A percentile compares a stretch with the other conserved stretches of the same genome.
Evolutionary conservation across 2,329 filamentous ascomycete species (phyloP).

Genomic region (Alternaria alternata): DNA sequence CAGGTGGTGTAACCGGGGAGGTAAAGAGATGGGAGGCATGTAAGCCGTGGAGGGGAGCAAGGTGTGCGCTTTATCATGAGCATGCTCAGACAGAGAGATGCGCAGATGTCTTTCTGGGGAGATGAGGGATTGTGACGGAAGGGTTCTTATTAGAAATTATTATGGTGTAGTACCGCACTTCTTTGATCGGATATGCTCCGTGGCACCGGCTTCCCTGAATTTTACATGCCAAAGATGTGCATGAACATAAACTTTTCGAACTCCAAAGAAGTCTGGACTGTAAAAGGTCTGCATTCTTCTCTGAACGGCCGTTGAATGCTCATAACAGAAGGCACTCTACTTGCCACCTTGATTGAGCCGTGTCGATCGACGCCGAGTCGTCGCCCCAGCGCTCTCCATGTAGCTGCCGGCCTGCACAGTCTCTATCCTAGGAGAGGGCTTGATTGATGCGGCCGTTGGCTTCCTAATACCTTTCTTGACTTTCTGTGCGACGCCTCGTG

Average conservation of each 20-base stretch:
- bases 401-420: background rate
- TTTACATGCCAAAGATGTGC: background rate
- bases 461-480: constrained; percentile 9
- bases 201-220: no score
- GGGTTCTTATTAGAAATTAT: background rate
- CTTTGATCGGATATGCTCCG: background rate
- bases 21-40: constrained; percentile 44
- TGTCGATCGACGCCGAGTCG: constrained; percentile 2
- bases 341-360: constrained; percentile 2
- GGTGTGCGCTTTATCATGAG: constrained; percentile 50
- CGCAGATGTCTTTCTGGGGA: constrained; percentile 42
- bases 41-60: constrained; percentile 49
- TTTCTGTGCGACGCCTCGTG: constrained; percentile 13
- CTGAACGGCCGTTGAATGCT: background rate
- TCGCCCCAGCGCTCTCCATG: background rate
- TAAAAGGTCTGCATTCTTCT: background rate
- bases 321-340: background rate
- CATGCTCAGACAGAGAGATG: constrained; percentile 49
- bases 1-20: constrained; percentile 31
- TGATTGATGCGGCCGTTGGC: background rate
- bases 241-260: background rate
- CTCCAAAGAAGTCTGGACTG: no score
- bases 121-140: constrained; percentile 18
- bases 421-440: background rate
- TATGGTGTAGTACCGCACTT: background rate